Percentiles rank a stretch among this genome's conserved stretches.
Conservation (phyloP, 768 basidiomycete species). For the Steccherinum ochraceum region DNA sequence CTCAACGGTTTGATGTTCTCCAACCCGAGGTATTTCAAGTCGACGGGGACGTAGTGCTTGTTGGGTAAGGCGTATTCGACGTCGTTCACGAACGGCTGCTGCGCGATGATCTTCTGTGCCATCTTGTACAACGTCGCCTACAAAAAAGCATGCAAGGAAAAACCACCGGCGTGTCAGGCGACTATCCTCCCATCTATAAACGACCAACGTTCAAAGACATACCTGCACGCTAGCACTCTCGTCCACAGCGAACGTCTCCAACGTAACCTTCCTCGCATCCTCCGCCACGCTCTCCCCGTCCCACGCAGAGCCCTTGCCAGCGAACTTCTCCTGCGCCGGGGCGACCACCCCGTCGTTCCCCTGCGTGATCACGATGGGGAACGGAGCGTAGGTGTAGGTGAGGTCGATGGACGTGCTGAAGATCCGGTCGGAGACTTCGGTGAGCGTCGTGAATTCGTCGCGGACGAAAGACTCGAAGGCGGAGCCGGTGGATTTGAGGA, state of each 20-base stretch:
- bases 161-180: no score
- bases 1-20: slow-evolving; percentile 65
- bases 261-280: slow-evolving; percentile 54
- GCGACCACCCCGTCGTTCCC: slow-evolving; percentile 4
- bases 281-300: slow-evolving; percentile 47
- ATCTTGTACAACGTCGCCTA: slow-evolving; percentile 93
- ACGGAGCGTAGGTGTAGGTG: slow-evolving; percentile 52
- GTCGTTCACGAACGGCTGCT: slow-evolving; percentile 51
- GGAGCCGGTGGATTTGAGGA: slow-evolving; percentile 87
- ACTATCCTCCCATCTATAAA: neutral
- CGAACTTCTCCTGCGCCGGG: slow-evolving; percentile 7
- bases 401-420: slow-evolving; percentile 87
- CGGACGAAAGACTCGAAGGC: slow-evolving; percentile 75
- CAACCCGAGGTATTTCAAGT: slow-evolving; percentile 66
- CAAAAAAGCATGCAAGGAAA: no score
- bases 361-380: slow-evolving; percentile 33
- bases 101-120: slow-evolving; percentile 63
- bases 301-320: slow-evolving; percentile 48
- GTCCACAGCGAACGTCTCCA: slow-evolving; percentile 80
- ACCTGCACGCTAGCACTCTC: slow-evolving; percentile 93
- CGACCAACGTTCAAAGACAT: slow-evolving; percentile 15
- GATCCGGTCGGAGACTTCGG: slow-evolving; percentile 80
- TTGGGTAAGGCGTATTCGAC: slow-evolving; percentile 83
- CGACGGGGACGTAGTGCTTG: slow-evolving; percentile 90
- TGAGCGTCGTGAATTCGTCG: slow-evolving; percentile 87